Percentiles rank a stretch among this genome's conserved stretches.
These are phyloP conservation scores for Exophiala dermatitidis DNA, from an alignment of 2,329 filamentous ascomycete genomes.

Conservation along the genomic window DNA sequence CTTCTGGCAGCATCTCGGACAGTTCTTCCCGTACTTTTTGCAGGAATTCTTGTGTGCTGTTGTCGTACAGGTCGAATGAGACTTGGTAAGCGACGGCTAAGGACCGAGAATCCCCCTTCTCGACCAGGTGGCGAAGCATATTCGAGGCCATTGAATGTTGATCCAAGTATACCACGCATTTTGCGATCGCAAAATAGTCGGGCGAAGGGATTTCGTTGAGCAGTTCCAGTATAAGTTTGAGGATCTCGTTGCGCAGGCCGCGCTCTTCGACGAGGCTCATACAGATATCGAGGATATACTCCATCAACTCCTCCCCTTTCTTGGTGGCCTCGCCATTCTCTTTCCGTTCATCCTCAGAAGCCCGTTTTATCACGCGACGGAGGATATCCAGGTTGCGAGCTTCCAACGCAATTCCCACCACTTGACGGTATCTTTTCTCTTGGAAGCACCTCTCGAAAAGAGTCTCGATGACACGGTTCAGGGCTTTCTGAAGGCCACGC, in stretches of 20 bases:
- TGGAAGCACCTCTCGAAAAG: slow-evolving; percentile 86
- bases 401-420: slow-evolving; percentile 93
- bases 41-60: slow-evolving; percentile 94
- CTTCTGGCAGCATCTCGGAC: slow-evolving; percentile 48
- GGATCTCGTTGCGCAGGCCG: slow-evolving; percentile 71
- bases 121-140: slow-evolving; percentile 74
- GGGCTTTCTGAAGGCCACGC: slow-evolving; percentile 65
- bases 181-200: slow-evolving; percentile 96
- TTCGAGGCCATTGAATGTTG: slow-evolving; percentile 83
- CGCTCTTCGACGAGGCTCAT: slow-evolving; percentile 97
- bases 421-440: slow-evolving; percentile 83
- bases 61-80: slow-evolving; percentile 96
- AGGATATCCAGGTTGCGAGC: slow-evolving; percentile 86
- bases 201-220: slow-evolving; percentile 85
- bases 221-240: slow-evolving; percentile 89
- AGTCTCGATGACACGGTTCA: slow-evolving; percentile 77
- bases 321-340: slow-evolving; percentile 49
- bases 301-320: slow-evolving; percentile 85
- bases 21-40: slow-evolving; percentile 79
- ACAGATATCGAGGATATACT: slow-evolving; percentile 90
- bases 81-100: slow-evolving; percentile 91
- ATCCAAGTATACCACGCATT: slow-evolving; percentile 93
- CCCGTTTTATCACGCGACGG: slow-evolving; percentile 76
- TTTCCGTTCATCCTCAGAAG: slow-evolving; percentile 76
- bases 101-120: slow-evolving; percentile 68